phyloP scores from a whole-genome alignment of 352 stramenopile genomes.

The Phytophthora fragariaefolia region DNA sequence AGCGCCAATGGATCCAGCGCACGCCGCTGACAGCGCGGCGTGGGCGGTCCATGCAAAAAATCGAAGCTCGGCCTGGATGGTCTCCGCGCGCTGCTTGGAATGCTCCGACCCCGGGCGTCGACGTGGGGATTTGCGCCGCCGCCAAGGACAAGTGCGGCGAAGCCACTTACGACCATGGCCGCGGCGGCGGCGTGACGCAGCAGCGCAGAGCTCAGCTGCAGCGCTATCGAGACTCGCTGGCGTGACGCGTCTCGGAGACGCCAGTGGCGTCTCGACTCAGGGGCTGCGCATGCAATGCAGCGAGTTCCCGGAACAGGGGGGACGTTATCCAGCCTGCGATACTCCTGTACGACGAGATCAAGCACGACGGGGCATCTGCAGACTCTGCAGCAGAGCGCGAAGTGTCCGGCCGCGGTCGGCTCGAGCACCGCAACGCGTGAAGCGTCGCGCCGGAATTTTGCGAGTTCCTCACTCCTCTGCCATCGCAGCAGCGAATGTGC shows the following conservation, averaged over 20 bases:
- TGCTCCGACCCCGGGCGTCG: conserved; percentile 5
- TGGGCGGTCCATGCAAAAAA: conserved; percentile 25
- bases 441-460: conserved; percentile 4
- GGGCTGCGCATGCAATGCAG: background rate
- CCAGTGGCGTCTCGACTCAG: background rate
- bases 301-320: background rate
- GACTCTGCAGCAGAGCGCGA: no score
- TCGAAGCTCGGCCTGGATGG: conserved; percentile 17
- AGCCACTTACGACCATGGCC: background rate
- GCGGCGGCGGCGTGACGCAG: background rate
- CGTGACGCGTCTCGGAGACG: no score
- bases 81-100: background rate
- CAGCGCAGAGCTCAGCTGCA: no score
- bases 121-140: background rate
- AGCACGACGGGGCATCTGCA: no score
- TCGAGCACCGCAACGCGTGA: background rate
- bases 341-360: no score
- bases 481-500: background rate
- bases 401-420: no score
- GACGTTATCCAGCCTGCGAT: background rate
- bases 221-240: background rate
- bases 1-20: background rate
- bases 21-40: conserved; percentile 8
- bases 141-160: background rate
- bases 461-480: background rate